Base-by-base conservation (phyloP, 768 basidiomycete species). In the Cystoderma amianthinum region DNA sequence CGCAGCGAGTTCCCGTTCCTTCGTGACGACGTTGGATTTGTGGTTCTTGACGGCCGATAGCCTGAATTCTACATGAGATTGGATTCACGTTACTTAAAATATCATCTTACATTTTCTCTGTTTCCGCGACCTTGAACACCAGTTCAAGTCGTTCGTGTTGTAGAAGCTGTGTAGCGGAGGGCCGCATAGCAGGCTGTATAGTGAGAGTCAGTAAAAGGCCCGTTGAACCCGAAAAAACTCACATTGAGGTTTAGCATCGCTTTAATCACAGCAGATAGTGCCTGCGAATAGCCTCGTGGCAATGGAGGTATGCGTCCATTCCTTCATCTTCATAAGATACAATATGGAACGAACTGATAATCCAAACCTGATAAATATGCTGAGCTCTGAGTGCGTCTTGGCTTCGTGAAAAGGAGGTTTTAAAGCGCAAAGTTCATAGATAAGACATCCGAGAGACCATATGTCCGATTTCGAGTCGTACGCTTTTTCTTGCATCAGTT, bases 401-500 rank as follows among this genome's bases (percentile, higher is more conserved):
- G 93, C 91, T 60, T 90, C 90, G 50, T 93, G 85, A 55, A 96
- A 96, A 4, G 92, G 93, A 0, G 93, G 93, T 51, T 86, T 86
- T 40, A 93, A 71, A 0, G 95, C 92, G 48, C 95, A 98, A 28
- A 98, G 76, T 63, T 98, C 96, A 60, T 89, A 98, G 18, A 97
- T 89, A 21, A 98, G 73, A 63, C 96, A 99, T 1, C 96, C 96
- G 20, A 98, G 72, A 3, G 91, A 94, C 96, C 96, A 99, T 36
- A 99, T 97, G 55, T 99, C 96, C 0, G 89, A 92, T 65, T 98
- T 99, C 5, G 90, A 85, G 64, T 97, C 96, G 62, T 99, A 99
- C 2, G 90, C 80, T 58, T 90, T 93, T 58, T 98, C 95, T 65
- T 89, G 90, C 78, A 97, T 91, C 23, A 98, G 74, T 60, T 99